Evolutionary conservation across 1,284 basidiomycete species (phyloP), one percentile per base, ranked within the genome.

Genomic region (Apiotrichum sp.): DNA sequence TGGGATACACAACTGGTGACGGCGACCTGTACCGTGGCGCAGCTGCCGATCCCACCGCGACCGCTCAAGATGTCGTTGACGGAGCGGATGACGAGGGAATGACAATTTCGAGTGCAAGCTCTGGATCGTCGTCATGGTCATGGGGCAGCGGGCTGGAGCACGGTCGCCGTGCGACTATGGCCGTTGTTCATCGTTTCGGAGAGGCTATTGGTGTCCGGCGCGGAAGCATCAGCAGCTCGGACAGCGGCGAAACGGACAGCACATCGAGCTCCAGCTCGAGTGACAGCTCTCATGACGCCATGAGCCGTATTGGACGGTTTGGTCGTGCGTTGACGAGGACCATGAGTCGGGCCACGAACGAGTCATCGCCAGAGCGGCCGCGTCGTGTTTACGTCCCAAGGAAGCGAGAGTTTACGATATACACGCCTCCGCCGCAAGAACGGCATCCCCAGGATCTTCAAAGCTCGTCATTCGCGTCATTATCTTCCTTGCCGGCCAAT

Each of bases 391-490:
- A 71, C 39, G 41, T 69, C 7, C 70, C 71, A 0, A 57, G 66
- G 2, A 55, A 59, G 44, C 80, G 87, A 56, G 81, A 84, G 57
- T 90, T 89, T 69, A 79, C 80, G 77, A 78, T 63, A 67, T 76
- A 60, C 72, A 41, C 58, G 6, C 40, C 47, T 3, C 42, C 35
- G n/a, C 44, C 47, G 43, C 22, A 55, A 34, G 41, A 58, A 45
- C 8, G 31, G 32, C 29, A 16, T 4, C 1, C 10, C 16, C 9
- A 10, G 9, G 43, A 32, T 11, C 22, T 7, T 2, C 48, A 32
- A 35, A 33, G 34, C 46, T 36, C 46, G 4, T 41, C 40, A 16
- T 36, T 38, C n/a, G 35, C 13, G 7, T 47, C 46, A 2, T 29
- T 47, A 11, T 36, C 46, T 3, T 46, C 45, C 1, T 10, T 46